Base-by-base conservation (phyloP, 441 rosid genomes). In the Sinapis alba region DNA sequence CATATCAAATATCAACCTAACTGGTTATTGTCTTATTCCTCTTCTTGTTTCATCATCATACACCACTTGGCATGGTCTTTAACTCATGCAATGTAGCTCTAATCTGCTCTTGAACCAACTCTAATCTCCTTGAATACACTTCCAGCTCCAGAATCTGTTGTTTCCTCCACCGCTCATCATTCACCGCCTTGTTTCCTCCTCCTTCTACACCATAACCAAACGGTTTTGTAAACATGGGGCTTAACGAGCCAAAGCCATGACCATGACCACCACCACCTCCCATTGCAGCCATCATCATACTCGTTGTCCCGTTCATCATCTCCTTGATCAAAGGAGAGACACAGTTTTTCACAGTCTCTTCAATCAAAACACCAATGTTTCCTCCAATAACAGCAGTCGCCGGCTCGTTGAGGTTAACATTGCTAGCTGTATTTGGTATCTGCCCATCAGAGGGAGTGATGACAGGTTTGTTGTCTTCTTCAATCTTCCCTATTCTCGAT, bases 81-180 rank as follows among this genome's bases (percentile, higher is more conserved):
- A 95, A 83, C 85, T 95, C 99, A 65, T 88, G 86, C 87, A 95
- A 62, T 12, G 88, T 85, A 0, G 82, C 81, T 84, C 87, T 87
- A 75, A 96, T 90, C 81, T 93, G 97, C 32, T 93, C 97, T 84
- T 96, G 98, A 68, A 96, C 89, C 84, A 96, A 72, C 69, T 90
- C 99, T 85, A 96, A 76, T 71, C 99, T 81, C 82, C 89, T 93
- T 2, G 94, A 86, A 61, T 89, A 96, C 71, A 91, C 98, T 83
- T 96, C 97, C 81, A 96, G 82, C 82, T 96, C 98, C 85, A 93
- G 73, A 59, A 96, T 91, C 88, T 93, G 98, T 75, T 91, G 97
- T 75, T 89, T 93, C 89, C 94, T 93, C 99, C 99, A 96, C 73
- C 83, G 87, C 72, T 90, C 99, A 59, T 96, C 98, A 24, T 64